These are phyloP conservation scores for Pleurotus citrinopileatus DNA, from an alignment of 768 basidiomycete genomes.

Conservation along the genomic window DNA sequence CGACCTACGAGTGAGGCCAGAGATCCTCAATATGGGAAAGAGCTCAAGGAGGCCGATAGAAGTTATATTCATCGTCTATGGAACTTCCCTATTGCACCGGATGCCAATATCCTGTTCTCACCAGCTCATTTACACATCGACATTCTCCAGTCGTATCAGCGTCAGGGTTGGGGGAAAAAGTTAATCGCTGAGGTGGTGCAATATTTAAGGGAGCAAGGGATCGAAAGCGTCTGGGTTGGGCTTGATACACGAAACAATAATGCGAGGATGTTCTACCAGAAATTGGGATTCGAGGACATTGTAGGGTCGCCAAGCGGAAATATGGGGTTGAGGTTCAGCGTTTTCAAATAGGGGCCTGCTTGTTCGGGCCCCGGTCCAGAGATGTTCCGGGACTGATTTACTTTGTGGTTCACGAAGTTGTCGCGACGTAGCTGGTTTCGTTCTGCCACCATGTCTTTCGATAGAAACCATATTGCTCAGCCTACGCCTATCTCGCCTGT, in stretches of 20 bases:
- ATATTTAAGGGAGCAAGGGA: conserved; percentile 46
- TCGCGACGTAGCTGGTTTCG: background rate
- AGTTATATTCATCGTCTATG: conserved; percentile 1
- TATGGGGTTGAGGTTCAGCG: conserved; percentile 54
- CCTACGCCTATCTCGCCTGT: background rate
- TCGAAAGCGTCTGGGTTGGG: conserved; percentile 64
- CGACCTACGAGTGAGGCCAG: conserved; percentile 28
- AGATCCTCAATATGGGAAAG: conserved; percentile 42
- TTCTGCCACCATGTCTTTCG: background rate
- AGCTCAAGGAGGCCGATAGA: conserved; percentile 28
- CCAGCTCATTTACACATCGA: conserved; percentile 78
- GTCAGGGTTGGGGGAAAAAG: conserved; percentile 68
- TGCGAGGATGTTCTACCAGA: conserved; percentile 60
- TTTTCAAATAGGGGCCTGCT: conserved; percentile 11
- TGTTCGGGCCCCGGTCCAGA: too few species aligned
- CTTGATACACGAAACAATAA: conserved; percentile 60
- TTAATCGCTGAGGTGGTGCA: conserved; percentile 54
- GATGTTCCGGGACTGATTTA: too few species aligned
- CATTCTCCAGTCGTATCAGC: conserved; percentile 63
- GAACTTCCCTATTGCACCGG: conserved; percentile 38
- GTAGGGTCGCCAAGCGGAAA: conserved; percentile 47
- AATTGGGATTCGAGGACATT: conserved; percentile 58
- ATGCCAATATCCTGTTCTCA: conserved; percentile 59
- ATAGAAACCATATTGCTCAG: background rate
- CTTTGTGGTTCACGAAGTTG: background rate